Percentiles rank a stretch among this genome's conserved stretches.
phyloP scores from a whole-genome alignment of 768 basidiomycete species.

The Tylopilus vinaceipallidus region DNA sequence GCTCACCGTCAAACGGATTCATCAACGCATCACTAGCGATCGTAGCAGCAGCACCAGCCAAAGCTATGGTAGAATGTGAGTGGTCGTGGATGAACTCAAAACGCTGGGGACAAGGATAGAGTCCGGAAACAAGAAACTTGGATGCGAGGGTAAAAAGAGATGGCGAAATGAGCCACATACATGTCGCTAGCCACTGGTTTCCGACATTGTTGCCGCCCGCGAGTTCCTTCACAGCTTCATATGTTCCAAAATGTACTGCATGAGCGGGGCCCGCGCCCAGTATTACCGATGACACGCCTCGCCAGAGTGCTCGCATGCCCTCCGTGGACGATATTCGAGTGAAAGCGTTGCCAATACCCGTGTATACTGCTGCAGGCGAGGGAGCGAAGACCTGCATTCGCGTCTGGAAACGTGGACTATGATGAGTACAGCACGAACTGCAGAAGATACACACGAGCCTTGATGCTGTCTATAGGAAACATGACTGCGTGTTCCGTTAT shows the following conservation, averaged over 20 bases:
- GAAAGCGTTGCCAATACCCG: conserved; percentile 87
- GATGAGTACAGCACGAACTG: conserved; percentile 4
- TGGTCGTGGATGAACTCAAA: not conserved
- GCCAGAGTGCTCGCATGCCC: conserved; percentile 88
- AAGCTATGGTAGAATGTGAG: conserved; percentile 48
- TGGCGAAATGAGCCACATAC: conserved; percentile 46
- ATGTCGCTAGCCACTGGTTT: conserved; percentile 86
- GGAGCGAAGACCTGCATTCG: conserved; percentile 98
- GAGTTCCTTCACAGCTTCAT: conserved; percentile 93
- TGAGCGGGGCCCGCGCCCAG: conserved; percentile 97
- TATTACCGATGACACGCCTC: conserved; percentile 94
- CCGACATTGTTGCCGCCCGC: conserved; percentile 77
- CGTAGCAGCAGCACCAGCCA: conserved; percentile 93
- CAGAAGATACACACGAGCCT: conserved; percentile 52
- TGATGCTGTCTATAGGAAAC: conserved; percentile 98
- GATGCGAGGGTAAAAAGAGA: conserved; percentile 1
- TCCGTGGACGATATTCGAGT: conserved; percentile 92
- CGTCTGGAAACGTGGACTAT: conserved; percentile 52
- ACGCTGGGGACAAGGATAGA: not conserved
- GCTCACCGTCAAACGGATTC: conserved; percentile 98
- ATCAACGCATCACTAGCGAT: conserved; percentile 95
- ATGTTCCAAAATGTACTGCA: conserved; percentile 94
- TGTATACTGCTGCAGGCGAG: conserved; percentile 83
- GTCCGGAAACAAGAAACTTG: not conserved
- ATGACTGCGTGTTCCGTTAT: conserved; percentile 99